Evolutionary conservation across 2,329 filamentous ascomycete species (phyloP).

Genomic region (Grosmannia clavigera): DNA sequence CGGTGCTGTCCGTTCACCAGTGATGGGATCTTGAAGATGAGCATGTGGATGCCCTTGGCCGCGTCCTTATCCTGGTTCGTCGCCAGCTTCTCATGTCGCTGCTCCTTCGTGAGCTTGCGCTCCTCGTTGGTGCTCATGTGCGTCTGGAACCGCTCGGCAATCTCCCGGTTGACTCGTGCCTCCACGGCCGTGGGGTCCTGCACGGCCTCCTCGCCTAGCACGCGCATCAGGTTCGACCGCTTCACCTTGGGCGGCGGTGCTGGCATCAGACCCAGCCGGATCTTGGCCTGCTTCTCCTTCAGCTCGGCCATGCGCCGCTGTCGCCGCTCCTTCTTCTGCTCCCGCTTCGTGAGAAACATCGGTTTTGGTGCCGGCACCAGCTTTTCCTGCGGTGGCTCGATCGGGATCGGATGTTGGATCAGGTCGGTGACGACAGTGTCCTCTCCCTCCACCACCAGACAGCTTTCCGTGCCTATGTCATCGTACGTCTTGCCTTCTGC

Average conservation of each 20-base stretch:
- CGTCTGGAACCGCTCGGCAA: conserved; percentile 68
- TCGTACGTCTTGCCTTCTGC: conserved; percentile 65
- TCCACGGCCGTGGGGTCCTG: conserved; percentile 97
- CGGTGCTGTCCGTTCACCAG: conserved; percentile 88
- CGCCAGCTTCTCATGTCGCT: conserved; percentile 72
- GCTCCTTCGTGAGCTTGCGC: conserved; percentile 77
- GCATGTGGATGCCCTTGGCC: conserved; percentile 69
- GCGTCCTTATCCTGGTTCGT: conserved; percentile 79
- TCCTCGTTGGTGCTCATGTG: conserved; percentile 73
- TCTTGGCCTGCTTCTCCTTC: conserved; percentile 95
- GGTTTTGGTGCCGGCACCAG: conserved; percentile 68
- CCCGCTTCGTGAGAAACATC: conserved; percentile 82
- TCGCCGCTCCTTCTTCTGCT: conserved; percentile 81
- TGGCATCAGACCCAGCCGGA: conserved; percentile 77
- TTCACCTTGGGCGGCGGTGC: conserved; percentile 93
- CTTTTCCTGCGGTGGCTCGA: conserved; percentile 86
- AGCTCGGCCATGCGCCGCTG: conserved; percentile 85
- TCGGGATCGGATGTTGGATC: conserved; percentile 81
- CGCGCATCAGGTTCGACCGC: conserved; percentile 94
- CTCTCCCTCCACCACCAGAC: conserved; percentile 49
- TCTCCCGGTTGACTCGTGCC: conserved; percentile 83
- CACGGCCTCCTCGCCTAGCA: conserved; percentile 79
- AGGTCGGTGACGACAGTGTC: conserved; percentile 85
- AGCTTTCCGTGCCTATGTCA: conserved; percentile 48
- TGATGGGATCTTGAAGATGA: conserved; percentile 81